A percentile compares a stretch with the other conserved stretches of the same genome.
Conservation (phyloP, 176 grass and related monocot genomes). For the Oryza rufipogon region DNA sequence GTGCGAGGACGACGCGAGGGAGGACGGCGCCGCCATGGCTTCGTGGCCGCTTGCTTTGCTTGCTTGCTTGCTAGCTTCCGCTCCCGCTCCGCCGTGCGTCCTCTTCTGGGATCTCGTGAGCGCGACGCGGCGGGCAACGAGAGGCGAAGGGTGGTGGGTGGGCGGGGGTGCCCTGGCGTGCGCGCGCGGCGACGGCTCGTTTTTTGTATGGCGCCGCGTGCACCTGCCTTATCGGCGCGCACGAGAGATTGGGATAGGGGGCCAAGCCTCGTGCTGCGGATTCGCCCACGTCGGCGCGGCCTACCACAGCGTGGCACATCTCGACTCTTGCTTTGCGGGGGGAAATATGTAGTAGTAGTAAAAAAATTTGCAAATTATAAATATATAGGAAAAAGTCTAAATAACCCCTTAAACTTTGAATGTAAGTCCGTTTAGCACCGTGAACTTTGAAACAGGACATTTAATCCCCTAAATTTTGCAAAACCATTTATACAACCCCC, state of each 20-base stretch:
- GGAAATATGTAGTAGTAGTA: no score
- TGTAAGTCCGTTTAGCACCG: no score
- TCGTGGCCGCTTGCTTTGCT: no score
- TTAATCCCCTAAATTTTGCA: no score
- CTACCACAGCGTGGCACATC: background rate
- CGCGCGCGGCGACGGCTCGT: slow-evolving; percentile 17
- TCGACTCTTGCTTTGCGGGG: no score
- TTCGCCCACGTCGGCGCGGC: slow-evolving; percentile 8
- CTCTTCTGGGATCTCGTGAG: background rate
- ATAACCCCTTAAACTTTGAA: no score
- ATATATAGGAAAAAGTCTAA: no score
- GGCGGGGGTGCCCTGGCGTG: background rate
- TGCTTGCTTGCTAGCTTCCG: no score
- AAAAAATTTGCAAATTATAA: no score
- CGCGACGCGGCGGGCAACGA: background rate
- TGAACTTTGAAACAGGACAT: no score
- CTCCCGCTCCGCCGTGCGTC: no score
- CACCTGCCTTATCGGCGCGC: slow-evolving; percentile 25
- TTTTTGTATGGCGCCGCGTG: slow-evolving; percentile 18
- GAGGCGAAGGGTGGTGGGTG: background rate
- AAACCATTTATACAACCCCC: no score
- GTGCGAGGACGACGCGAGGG: slow-evolving; percentile 33
- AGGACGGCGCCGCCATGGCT: slow-evolving; percentile 38
- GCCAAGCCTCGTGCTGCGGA: background rate
- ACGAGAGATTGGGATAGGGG: background rate